phyloP scores from a whole-genome alignment of 768 basidiomycete genomes.

The Candolleomyces efflorescens region DNA sequence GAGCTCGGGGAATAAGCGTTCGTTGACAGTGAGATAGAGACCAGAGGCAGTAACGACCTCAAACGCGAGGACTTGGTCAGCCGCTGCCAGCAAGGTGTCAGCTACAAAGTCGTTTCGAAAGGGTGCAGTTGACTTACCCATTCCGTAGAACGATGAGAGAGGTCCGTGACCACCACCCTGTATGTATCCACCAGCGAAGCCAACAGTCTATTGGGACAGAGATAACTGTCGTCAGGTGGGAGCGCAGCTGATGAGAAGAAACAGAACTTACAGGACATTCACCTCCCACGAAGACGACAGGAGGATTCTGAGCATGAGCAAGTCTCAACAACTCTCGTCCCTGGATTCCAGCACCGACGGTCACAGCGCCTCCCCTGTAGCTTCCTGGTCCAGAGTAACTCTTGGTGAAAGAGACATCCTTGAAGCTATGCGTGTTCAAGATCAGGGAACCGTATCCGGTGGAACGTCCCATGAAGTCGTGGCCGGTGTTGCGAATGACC shows the following conservation, averaged over 20 bases:
- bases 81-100: conserved; percentile 3
- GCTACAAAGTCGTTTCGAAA: background rate
- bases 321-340: conserved; percentile 9
- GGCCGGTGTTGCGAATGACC: conserved; percentile 14
- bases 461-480: background rate
- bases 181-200: conserved; percentile 33
- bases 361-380: conserved; percentile 15
- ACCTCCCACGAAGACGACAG: conserved; percentile 9
- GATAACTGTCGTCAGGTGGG: background rate
- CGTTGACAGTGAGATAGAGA: conserved; percentile 22
- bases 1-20: conserved; percentile 31
- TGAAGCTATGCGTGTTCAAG: conserved; percentile 18
- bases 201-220: conserved; percentile 23
- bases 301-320: conserved; percentile 8
- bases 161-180: conserved; percentile 25
- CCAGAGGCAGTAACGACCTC: conserved; percentile 39
- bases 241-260: background rate
- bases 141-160: conserved; percentile 12
- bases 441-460: background rate
- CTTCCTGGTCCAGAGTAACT: conserved; percentile 11
- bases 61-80: conserved; percentile 26
- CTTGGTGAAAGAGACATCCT: conserved; percentile 13
- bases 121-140: conserved; percentile 9
- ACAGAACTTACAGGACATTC: conserved; percentile 14
- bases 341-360: conserved; percentile 16